Percentiles rank a stretch among this genome's conserved stretches.
These are phyloP conservation scores for Mycosphaerelloides madeirae DNA, from an alignment of 2,329 filamentous ascomycete genomes.

Conservation along the genomic window DNA sequence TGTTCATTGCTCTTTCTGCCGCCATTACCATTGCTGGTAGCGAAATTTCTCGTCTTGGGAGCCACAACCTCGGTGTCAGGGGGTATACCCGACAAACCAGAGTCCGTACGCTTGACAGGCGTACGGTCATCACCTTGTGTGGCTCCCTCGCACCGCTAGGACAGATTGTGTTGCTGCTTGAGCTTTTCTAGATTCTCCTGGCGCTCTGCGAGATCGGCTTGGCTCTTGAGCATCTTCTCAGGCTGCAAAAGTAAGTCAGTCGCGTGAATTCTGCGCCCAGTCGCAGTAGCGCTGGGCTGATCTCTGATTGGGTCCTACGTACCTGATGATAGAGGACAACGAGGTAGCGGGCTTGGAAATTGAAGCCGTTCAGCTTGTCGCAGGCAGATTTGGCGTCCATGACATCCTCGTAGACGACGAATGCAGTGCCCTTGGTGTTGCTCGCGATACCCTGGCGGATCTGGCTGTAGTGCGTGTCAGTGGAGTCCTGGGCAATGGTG, in stretches of 20 bases:
- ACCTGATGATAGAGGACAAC: conserved; percentile 70
- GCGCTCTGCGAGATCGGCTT: conserved; percentile 75
- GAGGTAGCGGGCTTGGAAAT: conserved; percentile 98
- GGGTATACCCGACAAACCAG: conserved; percentile 21
- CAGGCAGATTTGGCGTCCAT: conserved; percentile 98
- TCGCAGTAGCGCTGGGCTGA: neutral
- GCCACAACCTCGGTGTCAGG: conserved; percentile 17
- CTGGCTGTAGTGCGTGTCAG: conserved; percentile 58
- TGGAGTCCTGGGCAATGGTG: neutral
- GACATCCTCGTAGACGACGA: conserved; percentile 99
- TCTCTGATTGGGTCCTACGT: conserved; percentile 4
- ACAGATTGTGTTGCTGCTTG: conserved; percentile 96
- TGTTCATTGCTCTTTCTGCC: conserved; percentile 2
- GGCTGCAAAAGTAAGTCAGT: conserved; percentile 42
- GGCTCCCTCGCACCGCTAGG: conserved; percentile 55
- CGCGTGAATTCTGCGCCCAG: too few species aligned
- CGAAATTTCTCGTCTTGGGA: conserved; percentile 28
- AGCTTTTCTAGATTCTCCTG: conserved; percentile 97
- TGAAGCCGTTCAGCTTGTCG: conserved; percentile 99
- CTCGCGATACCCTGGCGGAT: conserved; percentile 96
- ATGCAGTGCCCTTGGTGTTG: conserved; percentile 97
- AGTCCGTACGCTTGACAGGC: conserved; percentile 26
- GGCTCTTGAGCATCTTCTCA: conserved; percentile 72
- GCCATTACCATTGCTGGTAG: conserved; percentile 4
- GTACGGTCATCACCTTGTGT: conserved; percentile 21